Evolutionary conservation across 2,329 filamentous ascomycete genomes (phyloP), one percentile per base, ranked within the genome.

Genomic region (Sarocladium brachiariae): DNA sequence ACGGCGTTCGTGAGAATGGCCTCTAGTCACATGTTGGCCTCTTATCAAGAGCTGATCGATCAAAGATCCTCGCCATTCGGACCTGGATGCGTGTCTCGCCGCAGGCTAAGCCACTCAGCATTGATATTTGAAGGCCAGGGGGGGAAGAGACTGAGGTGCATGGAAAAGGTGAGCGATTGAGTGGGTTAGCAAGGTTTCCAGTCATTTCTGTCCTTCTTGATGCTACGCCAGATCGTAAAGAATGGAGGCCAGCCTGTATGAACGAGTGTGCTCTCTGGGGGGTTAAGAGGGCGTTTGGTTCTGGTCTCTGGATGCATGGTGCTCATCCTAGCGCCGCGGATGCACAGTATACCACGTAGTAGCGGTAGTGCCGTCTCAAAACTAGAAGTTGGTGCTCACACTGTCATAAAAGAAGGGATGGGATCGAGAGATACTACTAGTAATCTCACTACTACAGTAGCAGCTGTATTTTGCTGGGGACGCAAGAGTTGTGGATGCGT

Each of bases 1-100:
- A n/a, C n/a, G n/a, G n/a, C n/a, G n/a, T n/a, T n/a, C n/a, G n/a
- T n/a, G n/a, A n/a, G n/a, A n/a, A n/a, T n/a, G n/a, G n/a, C n/a
- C n/a, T n/a, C n/a, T 6, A 8, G 10, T 39, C 7, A 5, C 4
- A 4, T 7, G 3, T 19, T 21, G 8, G 9, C 37, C 37, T 35
- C 33, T 39, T 39, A 19, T 39, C 37, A 39, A 39, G 37, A 19
- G 37, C 11, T 39, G 37, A 39, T 19, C 37, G 37, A 39, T 39
- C 37, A 16, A 35, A 21, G 16, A 39, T 39, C 37, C 37, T 39
- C 37, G 19, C 37, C 37, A 19, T n/a, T 21, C 19, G 23, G 16
- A 8, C 10, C 37, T 39, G 7, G 19, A 39, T 39, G 37, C 34
- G 34, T 39, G 37, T 39, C 37, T 39, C 14, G 37, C 37, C 23